Evolutionary conservation across 2,329 filamentous ascomycete species (phyloP).

Genomic region (Monilinia fructicola): DNA sequence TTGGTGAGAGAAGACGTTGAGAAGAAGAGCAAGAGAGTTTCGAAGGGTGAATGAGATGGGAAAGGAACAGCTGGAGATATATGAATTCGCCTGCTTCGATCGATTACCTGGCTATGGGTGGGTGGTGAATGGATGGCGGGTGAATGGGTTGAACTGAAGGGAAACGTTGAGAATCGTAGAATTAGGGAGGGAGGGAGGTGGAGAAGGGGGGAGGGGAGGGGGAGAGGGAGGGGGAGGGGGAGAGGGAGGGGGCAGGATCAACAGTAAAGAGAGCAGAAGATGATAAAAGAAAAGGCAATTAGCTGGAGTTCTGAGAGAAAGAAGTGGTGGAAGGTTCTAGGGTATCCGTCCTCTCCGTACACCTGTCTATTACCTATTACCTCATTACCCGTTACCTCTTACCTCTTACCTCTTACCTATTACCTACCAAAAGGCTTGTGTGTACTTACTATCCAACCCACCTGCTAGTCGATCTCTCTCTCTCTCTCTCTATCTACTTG

Average conservation of each 20-base stretch:
- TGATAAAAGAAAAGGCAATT: too few relatives aligned
- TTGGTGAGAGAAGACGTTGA: neutral
- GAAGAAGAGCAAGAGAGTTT: neutral
- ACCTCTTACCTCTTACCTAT: too few relatives aligned
- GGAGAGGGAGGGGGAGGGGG: neutral
- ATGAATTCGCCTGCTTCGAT: neutral
- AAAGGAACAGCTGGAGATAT: conserved; percentile 12
- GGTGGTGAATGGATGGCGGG: too few relatives aligned
- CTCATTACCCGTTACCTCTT: too few relatives aligned
- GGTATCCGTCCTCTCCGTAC: neutral
- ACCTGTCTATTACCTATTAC: too few relatives aligned
- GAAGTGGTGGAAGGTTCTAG: neutral
- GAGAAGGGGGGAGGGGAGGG: neutral
- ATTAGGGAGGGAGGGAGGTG: neutral
- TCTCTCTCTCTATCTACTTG: too few relatives aligned
- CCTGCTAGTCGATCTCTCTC: neutral
- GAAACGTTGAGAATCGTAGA: neutral
- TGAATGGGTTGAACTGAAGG: neutral
- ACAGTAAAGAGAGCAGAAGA: neutral
- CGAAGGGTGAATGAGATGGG: neutral
- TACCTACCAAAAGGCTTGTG: too few relatives aligned
- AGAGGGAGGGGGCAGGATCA: neutral
- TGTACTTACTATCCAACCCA: neutral
- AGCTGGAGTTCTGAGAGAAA: too few relatives aligned
- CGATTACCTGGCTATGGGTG: conserved; percentile 2